Conservation (phyloP, 192 early-diverging fungal genomes). For the Backusella australiensis region DNA sequence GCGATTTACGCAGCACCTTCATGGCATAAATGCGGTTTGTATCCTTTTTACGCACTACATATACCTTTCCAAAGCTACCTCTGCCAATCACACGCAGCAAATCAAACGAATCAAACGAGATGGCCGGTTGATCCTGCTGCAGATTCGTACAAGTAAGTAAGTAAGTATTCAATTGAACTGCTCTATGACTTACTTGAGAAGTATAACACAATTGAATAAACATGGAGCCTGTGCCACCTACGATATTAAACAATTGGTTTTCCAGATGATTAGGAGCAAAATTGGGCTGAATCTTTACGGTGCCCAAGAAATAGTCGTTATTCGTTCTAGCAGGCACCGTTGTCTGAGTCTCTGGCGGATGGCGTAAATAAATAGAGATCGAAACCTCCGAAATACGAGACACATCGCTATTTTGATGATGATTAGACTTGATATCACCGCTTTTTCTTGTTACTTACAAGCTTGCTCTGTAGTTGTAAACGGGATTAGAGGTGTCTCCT, state of each 20-base stretch:
- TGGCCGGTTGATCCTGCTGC: conserved; percentile 57
- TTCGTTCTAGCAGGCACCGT: conserved; percentile 39
- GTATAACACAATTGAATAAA: conserved; percentile 74
- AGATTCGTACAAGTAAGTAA: conserved; percentile 12
- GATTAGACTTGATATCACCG: too few species aligned
- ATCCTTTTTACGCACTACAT: conserved; percentile 92
- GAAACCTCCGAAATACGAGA: conserved; percentile 59
- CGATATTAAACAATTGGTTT: conserved; percentile 29
- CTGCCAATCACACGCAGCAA: conserved; percentile 94
- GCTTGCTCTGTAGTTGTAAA: conserved; percentile 75
- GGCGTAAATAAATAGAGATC: conserved; percentile 59
- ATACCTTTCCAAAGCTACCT: conserved; percentile 95
- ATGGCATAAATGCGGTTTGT: conserved; percentile 95
- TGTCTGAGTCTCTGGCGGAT: conserved; percentile 39
- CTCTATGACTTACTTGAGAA: conserved; percentile 50
- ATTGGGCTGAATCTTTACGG: conserved; percentile 50
- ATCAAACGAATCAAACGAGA: conserved; percentile 91
- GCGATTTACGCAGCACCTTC: conserved; percentile 92
- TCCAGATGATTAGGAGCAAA: conserved; percentile 43
- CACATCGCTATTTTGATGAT: conserved; percentile 47
- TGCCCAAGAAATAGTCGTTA: conserved; percentile 55
- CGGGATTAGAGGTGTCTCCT: conserved; percentile 72
- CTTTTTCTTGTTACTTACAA: conserved; percentile 51
- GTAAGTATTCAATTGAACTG: neutral
- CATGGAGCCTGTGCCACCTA: conserved; percentile 65